Percentiles rank a stretch among this genome's conserved stretches.
phyloP scores from a whole-genome alignment of 75 land plant species.

The Chamaecyparis obtusa region DNA sequence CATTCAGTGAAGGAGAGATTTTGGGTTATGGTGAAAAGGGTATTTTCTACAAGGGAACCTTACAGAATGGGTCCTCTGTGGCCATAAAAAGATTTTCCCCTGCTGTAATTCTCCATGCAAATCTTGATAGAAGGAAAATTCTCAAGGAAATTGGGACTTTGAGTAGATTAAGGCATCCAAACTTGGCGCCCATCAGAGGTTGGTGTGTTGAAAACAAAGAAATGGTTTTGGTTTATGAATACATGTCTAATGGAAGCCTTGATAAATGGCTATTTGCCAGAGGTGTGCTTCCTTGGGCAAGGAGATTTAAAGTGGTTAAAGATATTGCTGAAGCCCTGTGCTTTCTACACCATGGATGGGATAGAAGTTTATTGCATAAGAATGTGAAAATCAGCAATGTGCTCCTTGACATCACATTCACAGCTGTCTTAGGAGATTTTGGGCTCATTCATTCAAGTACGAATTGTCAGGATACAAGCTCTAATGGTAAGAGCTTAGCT shows the following conservation, averaged over 20 bases:
- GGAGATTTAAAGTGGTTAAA: constrained; percentile 34
- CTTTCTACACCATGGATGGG: constrained; percentile 47
- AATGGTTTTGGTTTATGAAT: constrained; percentile 28
- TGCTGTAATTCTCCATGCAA: constrained; percentile 12
- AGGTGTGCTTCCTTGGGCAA: constrained; percentile 34
- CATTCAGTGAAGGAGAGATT: constrained; percentile 40
- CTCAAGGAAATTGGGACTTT: constrained; percentile 26
- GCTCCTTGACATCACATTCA: constrained; percentile 42
- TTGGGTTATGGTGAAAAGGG: constrained; percentile 54
- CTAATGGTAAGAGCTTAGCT: constrained; percentile 7
- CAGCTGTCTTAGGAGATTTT: constrained; percentile 50
- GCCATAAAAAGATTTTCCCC: constrained; percentile 51
- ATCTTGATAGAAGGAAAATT: constrained; percentile 18
- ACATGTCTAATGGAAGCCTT: constrained; percentile 45
- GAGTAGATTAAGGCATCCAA: constrained; percentile 49
- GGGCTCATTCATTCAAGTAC: constrained; percentile 30
- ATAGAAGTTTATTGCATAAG: constrained; percentile 44
- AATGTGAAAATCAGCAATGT: constrained; percentile 57
- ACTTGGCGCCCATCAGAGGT: constrained; percentile 47
- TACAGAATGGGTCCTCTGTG: constrained; percentile 39
- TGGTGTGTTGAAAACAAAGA: constrained; percentile 40
- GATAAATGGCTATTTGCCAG: constrained; percentile 40
- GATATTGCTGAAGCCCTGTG: constrained; percentile 42
- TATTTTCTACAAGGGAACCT: constrained; percentile 38
- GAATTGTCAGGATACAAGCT: constrained; percentile 16